These are phyloP conservation scores for Carnegiea gigantea DNA, from an alignment of 179 eudicot species.

Conservation along the genomic window DNA sequence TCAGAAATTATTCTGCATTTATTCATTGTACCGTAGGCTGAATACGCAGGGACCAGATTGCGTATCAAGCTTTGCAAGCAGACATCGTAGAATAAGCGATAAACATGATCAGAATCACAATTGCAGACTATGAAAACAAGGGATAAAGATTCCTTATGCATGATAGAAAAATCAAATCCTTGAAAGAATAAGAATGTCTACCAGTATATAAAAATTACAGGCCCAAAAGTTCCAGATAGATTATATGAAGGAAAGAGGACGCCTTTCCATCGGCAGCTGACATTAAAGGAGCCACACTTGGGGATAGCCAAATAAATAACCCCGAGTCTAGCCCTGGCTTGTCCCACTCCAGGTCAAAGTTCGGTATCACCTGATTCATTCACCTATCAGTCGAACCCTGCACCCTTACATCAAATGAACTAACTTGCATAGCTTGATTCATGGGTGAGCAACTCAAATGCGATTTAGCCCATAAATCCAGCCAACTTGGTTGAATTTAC, in stretches of 20 bases:
- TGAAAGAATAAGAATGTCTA: neutral
- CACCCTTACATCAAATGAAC: too few relatives aligned
- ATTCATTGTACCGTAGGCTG: neutral
- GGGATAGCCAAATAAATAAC: neutral
- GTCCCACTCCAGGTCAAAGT: neutral
- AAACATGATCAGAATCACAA: neutral
- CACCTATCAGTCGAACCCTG: neutral
- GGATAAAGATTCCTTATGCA: neutral
- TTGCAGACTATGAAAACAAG: neutral
- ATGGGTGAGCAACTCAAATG: neutral
- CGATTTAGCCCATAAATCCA: neutral
- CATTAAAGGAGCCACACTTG: neutral
- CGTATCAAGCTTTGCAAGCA: neutral
- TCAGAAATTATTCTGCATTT: neutral
- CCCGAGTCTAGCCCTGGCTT: neutral
- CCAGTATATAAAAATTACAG: neutral
- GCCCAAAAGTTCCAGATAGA: neutral
- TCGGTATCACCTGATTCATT: neutral
- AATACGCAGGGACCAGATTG: neutral
- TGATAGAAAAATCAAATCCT: neutral
- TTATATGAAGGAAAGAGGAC: neutral
- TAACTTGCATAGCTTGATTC: too few relatives aligned
- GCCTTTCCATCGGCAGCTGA: neutral
- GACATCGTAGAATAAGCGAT: neutral
- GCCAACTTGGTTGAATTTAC: neutral